phyloP scores from a whole-genome alignment of 129 eudicot genomes.

The Tanacetum coccineum region DNA sequence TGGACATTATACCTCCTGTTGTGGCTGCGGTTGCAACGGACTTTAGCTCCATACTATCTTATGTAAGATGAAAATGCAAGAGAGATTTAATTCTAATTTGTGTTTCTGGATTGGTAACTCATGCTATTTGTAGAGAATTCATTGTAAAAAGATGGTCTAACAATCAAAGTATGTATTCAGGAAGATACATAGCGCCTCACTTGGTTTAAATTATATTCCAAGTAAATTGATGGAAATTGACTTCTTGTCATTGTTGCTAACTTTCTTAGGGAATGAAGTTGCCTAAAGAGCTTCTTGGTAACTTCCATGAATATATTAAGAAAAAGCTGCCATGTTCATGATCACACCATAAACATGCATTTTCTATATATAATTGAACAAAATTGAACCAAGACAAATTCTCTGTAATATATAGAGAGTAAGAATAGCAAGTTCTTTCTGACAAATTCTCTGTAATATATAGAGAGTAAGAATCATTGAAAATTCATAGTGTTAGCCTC shows the following conservation, averaged over 20 bases:
- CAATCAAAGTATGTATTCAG: not conserved
- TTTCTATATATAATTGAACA: not conserved
- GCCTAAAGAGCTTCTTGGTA: constrained; percentile 23
- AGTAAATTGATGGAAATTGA: constrained; percentile 22
- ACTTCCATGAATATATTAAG: constrained; percentile 26
- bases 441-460: too few relatives aligned
- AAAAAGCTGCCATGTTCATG: constrained; percentile 8
- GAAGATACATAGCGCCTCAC: constrained; percentile 28
- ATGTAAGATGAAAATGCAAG: constrained; percentile 15
- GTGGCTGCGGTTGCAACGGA: not conserved
- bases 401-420: too few relatives aligned
- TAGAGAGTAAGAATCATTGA: not conserved
- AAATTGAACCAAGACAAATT: constrained; percentile 19
- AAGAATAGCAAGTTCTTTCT: too few relatives aligned
- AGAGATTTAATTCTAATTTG: not conserved
- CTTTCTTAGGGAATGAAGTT: not conserved
- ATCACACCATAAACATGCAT: constrained; percentile 17
- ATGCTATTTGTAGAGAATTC: constrained; percentile 25
- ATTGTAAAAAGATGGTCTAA: too few relatives aligned
- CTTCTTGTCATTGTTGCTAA: constrained; percentile 17
- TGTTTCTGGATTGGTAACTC: constrained; percentile 5
- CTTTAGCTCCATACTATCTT: constrained; percentile 11
- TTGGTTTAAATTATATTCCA: not conserved
- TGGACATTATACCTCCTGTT: constrained; percentile 19
- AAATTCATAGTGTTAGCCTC: not conserved